Conservation (phyloP, 129 eudicot genomes). For the Tagetes patula region DNA sequence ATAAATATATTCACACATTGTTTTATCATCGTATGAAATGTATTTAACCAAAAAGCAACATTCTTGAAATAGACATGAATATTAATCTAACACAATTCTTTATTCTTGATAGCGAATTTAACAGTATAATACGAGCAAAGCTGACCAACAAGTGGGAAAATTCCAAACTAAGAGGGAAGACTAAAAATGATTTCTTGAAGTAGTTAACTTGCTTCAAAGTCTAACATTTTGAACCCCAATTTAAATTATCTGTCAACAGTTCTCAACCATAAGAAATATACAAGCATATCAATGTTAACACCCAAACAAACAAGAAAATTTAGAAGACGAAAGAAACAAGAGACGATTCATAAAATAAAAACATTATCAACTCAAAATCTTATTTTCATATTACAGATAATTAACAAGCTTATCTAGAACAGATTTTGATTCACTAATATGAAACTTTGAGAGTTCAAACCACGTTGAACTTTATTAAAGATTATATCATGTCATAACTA, state of each 20-base stretch:
- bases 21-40: constrained; percentile 12
- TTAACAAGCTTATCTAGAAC: constrained; percentile 16
- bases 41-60: not conserved
- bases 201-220: constrained; percentile 29
- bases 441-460: constrained; percentile 15
- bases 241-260: constrained; percentile 7
- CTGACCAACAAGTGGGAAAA: constrained; percentile 19
- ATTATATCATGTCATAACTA: constrained; percentile 15
- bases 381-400: constrained; percentile 3
- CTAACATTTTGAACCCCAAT: constrained; percentile 15
- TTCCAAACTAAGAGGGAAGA: constrained; percentile 20
- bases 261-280: not conserved
- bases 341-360: constrained; percentile 8
- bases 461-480: constrained; percentile 14
- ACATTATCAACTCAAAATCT: constrained; percentile 21
- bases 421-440: constrained; percentile 6
- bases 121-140: constrained; percentile 16
- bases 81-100: constrained; percentile 25
- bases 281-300: constrained; percentile 17
- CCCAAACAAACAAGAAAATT: constrained; percentile 12
- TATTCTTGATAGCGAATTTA: constrained; percentile 24
- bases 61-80: constrained; percentile 30
- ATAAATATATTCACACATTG: constrained; percentile 10
- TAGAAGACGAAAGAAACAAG: not conserved
- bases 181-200: constrained; percentile 21